A percentile compares a stretch with the other conserved stretches of the same genome.
phyloP scores from a whole-genome alignment of 1,284 basidiomycete genomes.

The Phlebopus sp. region DNA sequence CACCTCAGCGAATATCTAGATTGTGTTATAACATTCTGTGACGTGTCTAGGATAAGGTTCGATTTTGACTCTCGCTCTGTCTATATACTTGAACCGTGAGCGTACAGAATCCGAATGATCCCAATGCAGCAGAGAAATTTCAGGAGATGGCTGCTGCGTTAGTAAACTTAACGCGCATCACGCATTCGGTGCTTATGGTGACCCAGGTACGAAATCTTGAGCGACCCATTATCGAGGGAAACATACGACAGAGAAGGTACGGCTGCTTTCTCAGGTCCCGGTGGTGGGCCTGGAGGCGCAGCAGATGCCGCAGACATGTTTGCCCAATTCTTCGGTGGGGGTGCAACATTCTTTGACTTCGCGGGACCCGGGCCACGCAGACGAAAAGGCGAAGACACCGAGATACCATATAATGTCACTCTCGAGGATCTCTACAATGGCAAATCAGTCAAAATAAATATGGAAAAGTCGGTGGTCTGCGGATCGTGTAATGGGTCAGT shows the following conservation, averaged over 20 bases:
- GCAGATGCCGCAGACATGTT: slow-evolving; percentile 74
- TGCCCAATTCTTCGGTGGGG: slow-evolving; percentile 70
- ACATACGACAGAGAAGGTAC: slow-evolving; percentile 83
- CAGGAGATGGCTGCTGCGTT: slow-evolving; percentile 87
- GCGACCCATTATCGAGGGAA: slow-evolving; percentile 73
- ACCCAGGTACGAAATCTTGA: slow-evolving; percentile 80
- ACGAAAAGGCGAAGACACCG: slow-evolving; percentile 67
- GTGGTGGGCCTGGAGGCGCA: slow-evolving; percentile 45
- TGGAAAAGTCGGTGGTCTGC: slow-evolving; percentile 86
- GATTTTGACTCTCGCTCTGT: slow-evolving; percentile 7
- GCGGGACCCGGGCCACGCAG: slow-evolving; percentile 42
- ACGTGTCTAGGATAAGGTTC: slow-evolving; percentile 60
- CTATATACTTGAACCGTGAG: slow-evolving; percentile 1
- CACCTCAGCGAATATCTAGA: slow-evolving; percentile 15
- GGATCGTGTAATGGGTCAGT: slow-evolving; percentile 76
- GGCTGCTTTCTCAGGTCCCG: slow-evolving; percentile 53
- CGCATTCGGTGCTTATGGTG: slow-evolving; percentile 7
- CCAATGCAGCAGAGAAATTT: slow-evolving; percentile 75
- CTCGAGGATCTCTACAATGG: slow-evolving; percentile 94
- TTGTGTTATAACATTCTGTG: slow-evolving; percentile 4
- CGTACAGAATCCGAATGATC: slow-evolving; percentile 73
- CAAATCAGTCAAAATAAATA: slow-evolving; percentile 84
- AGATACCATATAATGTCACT: slow-evolving; percentile 82
- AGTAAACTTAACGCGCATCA: slow-evolving; percentile 30
- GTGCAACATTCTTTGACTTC: slow-evolving; percentile 54